phyloP scores from a whole-genome alignment of 371 early-diverging fungal species.

The Mortierella sp. region DNA sequence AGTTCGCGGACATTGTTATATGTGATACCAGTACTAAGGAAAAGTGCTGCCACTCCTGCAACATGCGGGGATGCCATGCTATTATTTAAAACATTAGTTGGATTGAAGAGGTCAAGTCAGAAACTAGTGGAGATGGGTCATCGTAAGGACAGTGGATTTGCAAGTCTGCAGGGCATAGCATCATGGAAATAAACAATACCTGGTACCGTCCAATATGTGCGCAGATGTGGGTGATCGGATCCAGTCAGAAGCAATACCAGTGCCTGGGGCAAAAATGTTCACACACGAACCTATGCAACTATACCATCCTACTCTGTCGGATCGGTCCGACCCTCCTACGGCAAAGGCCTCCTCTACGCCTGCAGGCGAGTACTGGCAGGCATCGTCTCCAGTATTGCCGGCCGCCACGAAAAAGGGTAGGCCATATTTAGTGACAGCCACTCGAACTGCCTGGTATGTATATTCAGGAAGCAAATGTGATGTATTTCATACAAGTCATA shows the following conservation, averaged over 20 bases:
- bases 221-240: constrained; percentile 35
- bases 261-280: constrained; percentile 66
- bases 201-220: constrained; percentile 74
- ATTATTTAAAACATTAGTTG: background rate
- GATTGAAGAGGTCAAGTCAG: no score
- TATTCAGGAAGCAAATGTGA: background rate
- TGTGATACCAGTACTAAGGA: constrained; percentile 60
- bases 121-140: no score
- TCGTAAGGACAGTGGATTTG: no score
- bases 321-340: constrained; percentile 71
- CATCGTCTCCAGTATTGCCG: constrained; percentile 74
- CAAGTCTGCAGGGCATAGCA: background rate
- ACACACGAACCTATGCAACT: constrained; percentile 70
- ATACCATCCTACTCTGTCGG: constrained; percentile 65
- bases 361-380: constrained; percentile 78
- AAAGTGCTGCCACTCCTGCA: constrained; percentile 94
- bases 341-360: constrained; percentile 72
- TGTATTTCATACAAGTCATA: constrained; percentile 6
- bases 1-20: constrained; percentile 76
- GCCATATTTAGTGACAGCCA: constrained; percentile 57
- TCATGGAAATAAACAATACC: constrained; percentile 36
- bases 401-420: constrained; percentile 75
- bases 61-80: constrained; percentile 99
- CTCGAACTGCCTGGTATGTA: constrained; percentile 49
- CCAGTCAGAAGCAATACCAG: constrained; percentile 64